Percentiles rank a stretch among this genome's conserved stretches.
Evolutionary conservation across 2,329 filamentous ascomycete species (phyloP).

Genomic region (Scedosporium aurantiacum): DNA sequence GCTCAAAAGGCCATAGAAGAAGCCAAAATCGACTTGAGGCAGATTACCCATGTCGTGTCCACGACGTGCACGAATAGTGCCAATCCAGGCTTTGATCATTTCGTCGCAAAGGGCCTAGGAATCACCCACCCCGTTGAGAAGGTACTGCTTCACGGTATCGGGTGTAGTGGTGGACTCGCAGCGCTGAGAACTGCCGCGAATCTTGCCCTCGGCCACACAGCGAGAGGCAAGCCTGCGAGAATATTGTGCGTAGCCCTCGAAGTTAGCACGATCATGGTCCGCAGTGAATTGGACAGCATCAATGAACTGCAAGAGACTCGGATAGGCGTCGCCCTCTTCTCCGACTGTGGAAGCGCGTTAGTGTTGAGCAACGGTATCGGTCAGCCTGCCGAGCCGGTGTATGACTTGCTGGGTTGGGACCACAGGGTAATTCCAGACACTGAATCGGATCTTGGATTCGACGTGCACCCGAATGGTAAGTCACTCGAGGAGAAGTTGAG

Average conservation of each 20-base stretch:
- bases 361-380: slow-evolving; percentile 55
- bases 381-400: slow-evolving; percentile 31
- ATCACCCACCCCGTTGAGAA: slow-evolving; percentile 50
- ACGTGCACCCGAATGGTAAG: slow-evolving; percentile 49
- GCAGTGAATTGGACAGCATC: slow-evolving; percentile 56
- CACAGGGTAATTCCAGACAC: slow-evolving; percentile 51
- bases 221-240: slow-evolving; percentile 46
- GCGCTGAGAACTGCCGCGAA: slow-evolving; percentile 54
- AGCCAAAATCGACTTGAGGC: slow-evolving; percentile 34
- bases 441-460: slow-evolving; percentile 52
- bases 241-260: slow-evolving; percentile 56
- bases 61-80: slow-evolving; percentile 60
- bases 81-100: slow-evolving; percentile 59
- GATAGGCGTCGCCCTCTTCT: slow-evolving; percentile 57
- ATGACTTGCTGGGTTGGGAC: slow-evolving; percentile 55
- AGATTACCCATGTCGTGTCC: slow-evolving; percentile 57
- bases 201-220: slow-evolving; percentile 51
- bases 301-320: slow-evolving; percentile 46
- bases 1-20: slow-evolving; percentile 44
- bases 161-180: slow-evolving; percentile 54
- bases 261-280: slow-evolving; percentile 47
- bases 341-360: slow-evolving; percentile 57
- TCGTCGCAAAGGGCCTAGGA: slow-evolving; percentile 46
- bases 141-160: slow-evolving; percentile 54
- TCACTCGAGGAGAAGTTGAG: not conserved